These are phyloP conservation scores for Corymbia calophylla DNA, from an alignment of 441 rosid species.

Conservation along the genomic window DNA sequence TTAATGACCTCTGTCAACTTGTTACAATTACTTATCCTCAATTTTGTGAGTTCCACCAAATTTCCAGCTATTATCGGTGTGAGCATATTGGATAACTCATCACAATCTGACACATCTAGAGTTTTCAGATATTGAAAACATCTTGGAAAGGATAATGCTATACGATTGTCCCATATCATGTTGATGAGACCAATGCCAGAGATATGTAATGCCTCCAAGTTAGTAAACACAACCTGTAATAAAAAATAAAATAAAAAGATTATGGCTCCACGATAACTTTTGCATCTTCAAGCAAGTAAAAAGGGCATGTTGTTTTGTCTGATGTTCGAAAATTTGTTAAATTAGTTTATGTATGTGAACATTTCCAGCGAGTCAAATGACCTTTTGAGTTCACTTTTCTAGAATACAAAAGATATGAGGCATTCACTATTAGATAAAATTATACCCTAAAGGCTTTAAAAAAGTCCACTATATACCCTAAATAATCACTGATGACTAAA, in stretches of 20 bases:
- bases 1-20: not conserved
- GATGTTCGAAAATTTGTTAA: no score
- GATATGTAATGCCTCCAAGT: no score
- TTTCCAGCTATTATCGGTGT: accelerated
- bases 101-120: not conserved
- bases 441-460: not conserved
- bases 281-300: no score
- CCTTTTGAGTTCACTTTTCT: no score
- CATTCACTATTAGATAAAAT: not conserved
- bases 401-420: not conserved
- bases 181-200: accelerated
- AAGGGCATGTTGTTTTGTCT: no score
- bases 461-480: not conserved
- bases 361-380: no score
- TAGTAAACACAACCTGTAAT: not conserved
- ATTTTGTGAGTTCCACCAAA: not conserved
- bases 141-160: no score
- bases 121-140: no score
- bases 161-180: no score
- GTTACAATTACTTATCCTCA: not conserved
- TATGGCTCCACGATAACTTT: no score
- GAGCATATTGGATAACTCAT: not conserved
- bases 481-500: not conserved
- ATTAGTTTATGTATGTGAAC: no score
- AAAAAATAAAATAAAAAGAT: no score